Evolutionary conservation across 2,329 filamentous ascomycete species (phyloP), one percentile per base, ranked within the genome.

Genomic region (Fusarium sp.): DNA sequence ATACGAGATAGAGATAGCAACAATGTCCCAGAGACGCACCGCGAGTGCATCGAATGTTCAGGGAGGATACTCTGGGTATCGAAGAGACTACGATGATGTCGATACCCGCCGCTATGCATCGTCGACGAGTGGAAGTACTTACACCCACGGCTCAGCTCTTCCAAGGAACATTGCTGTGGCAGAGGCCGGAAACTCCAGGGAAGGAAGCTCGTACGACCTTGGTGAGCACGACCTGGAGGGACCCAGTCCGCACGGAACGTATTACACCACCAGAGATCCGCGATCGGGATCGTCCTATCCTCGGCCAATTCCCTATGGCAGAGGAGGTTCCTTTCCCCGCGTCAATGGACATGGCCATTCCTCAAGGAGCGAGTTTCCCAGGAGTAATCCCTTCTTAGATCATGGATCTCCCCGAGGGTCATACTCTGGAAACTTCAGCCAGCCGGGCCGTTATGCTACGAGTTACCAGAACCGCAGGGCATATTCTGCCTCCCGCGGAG

Each of bases 361-460:
- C 20, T 20, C 45, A 12, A 32, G 12, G 20, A 50, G 26, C 10
- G 44, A 63, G 14, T 36, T 43, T 4, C 34, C 34, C 4, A 63
- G 50, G 56, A 57, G 39, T n/a, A 40, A 32, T 26, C 51, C 51
- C 24, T 49, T 39, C n/a, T 56, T 30, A 9, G 39, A 63, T 7
- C 21, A 57, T 10, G 44, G 34, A 3, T 34, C 50, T 24, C n/a
- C 36, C 21, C 38, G 50, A 47, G 42, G 48, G 20, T 55, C 64
- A 7, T 67, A 67, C 19, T 34, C 63, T 38, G 51, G 63, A 47
- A 58, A 64, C 34, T 59, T 64, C 36, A 64, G 52, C 12, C 63
- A 49, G n/a, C 50, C 42, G 15, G 56, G 62, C 20, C 42, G 62
- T 14, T 62, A 57, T 43, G 50, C 50, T 15, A 56, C 34, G 12